phyloP scores from a whole-genome alignment of 1,284 basidiomycete genomes.

The Sporisorium exsertum region DNA sequence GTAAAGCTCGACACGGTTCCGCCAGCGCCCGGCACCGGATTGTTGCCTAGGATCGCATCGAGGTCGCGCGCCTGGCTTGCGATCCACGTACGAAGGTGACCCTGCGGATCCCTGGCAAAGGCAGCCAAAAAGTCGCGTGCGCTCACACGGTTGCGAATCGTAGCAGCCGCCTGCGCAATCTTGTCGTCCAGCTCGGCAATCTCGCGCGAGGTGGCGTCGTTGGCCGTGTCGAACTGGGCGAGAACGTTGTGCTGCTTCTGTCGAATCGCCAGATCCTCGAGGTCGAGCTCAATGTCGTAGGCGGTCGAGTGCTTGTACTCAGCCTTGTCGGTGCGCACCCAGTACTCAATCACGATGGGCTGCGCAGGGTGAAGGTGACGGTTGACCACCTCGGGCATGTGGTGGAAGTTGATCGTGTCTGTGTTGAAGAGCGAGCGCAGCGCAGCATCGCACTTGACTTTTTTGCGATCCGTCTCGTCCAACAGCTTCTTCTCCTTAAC shows the following conservation, averaged over 20 bases:
- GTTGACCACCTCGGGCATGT: conserved; percentile 87
- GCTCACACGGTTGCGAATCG: conserved; percentile 83
- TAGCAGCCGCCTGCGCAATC: conserved; percentile 70
- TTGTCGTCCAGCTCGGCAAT: conserved; percentile 87
- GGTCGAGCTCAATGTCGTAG: conserved; percentile 89
- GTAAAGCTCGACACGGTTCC: conserved; percentile 72
- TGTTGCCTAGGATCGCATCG: conserved; percentile 80
- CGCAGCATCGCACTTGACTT: conserved; percentile 79
- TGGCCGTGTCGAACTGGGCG: conserved; percentile 79
- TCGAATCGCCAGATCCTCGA: conserved; percentile 84
- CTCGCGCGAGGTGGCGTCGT: conserved; percentile 73
- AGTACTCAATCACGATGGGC: conserved; percentile 85
- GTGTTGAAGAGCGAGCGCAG: conserved; percentile 61
- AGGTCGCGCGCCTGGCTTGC: conserved; percentile 90
- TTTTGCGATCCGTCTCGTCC: conserved; percentile 86
- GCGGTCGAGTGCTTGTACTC: conserved; percentile 72
- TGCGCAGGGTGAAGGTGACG: conserved; percentile 82
- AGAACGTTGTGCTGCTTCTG: conserved; percentile 80
- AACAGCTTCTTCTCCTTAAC: conserved; percentile 88
- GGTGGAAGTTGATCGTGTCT: conserved; percentile 80
- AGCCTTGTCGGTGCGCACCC: conserved; percentile 69
- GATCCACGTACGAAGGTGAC: conserved; percentile 89
- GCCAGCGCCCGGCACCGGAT: conserved; percentile 75
- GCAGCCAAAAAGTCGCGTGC: conserved; percentile 87
- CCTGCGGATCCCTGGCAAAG: conserved; percentile 82